Percentiles rank a stretch among this genome's conserved stretches.
Conservation (phyloP, 306 rosid genomes). For the Castanea crenata region DNA sequence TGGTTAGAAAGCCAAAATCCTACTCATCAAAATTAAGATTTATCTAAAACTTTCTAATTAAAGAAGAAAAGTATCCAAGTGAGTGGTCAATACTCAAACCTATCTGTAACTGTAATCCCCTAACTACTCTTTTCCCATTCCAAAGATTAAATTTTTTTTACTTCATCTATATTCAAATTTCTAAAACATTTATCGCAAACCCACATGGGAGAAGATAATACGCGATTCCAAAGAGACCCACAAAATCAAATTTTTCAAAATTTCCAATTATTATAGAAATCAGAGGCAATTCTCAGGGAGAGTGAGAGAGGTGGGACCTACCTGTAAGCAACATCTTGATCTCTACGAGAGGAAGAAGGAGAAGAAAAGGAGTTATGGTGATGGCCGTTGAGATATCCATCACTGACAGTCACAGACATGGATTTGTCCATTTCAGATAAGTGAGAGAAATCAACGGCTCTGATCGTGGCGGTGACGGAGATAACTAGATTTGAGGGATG, state of each 20-base stretch:
- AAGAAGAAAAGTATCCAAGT: background rate
- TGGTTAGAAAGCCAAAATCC: background rate
- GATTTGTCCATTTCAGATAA: constrained; percentile 38
- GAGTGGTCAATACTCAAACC: background rate
- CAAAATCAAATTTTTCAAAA: background rate
- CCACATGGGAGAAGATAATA: no score
- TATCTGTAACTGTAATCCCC: no score
- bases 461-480: background rate
- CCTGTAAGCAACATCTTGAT: constrained; percentile 76
- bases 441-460: constrained; percentile 15
- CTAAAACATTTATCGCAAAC: background rate
- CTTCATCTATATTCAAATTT: background rate
- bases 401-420: constrained; percentile 30
- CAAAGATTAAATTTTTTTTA: background rate
- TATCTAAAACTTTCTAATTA: background rate
- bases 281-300: background rate
- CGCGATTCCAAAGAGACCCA: background rate
- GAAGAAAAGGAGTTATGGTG: constrained; percentile 21
- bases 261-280: background rate
- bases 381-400: constrained; percentile 26
- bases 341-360: constrained; percentile 58
- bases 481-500: no score
- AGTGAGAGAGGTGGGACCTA: constrained; percentile 50
- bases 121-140: background rate
- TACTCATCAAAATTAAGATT: background rate